Percentiles rank a stretch among this genome's conserved stretches.
Evolutionary conservation across 163 green algal species (phyloP).

Genomic region (Coccomyxa subellipsoidea): DNA sequence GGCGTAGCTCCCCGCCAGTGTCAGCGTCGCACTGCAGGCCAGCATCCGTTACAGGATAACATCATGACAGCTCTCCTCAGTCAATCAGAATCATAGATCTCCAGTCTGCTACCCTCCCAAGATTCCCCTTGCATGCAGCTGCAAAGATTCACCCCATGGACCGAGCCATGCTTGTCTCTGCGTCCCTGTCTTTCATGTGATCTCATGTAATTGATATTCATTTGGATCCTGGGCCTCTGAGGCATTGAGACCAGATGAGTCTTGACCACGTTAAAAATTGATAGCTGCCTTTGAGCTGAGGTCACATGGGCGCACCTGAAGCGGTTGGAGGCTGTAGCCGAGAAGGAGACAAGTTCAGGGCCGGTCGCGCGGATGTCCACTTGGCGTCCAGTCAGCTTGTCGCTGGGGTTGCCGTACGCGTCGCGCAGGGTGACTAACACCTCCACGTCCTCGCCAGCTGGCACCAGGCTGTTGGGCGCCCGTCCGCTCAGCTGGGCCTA

Average conservation of each 20-base stretch:
- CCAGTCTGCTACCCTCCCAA: no score
- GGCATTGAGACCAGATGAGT: no score
- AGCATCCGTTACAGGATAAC: no score
- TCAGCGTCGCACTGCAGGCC: slow-evolving; percentile 5
- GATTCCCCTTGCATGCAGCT: no score
- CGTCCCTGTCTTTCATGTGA: no score
- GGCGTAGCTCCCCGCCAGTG: slow-evolving; percentile 18
- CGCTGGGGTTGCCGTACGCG: slow-evolving; percentile 16
- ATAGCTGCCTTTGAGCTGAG: background rate
- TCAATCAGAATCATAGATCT: no score
- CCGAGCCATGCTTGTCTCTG: no score
- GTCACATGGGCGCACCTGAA: background rate
- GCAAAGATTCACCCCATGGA: no score
- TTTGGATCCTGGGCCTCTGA: no score
- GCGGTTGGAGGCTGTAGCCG: background rate
- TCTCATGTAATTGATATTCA: no score
- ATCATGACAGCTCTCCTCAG: no score
- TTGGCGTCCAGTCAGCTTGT: background rate
- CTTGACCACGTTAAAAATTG: no score
- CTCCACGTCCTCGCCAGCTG: slow-evolving; percentile 17
- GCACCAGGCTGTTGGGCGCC: slow-evolving; percentile 15
- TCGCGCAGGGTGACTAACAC: slow-evolving; percentile 24
- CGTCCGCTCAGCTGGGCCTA: slow-evolving; percentile 4
- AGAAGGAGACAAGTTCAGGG: background rate
- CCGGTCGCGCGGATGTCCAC: background rate